Evolutionary conservation across 106 monocot species (phyloP).

Genomic region (Xerophyta viscosa): DNA sequence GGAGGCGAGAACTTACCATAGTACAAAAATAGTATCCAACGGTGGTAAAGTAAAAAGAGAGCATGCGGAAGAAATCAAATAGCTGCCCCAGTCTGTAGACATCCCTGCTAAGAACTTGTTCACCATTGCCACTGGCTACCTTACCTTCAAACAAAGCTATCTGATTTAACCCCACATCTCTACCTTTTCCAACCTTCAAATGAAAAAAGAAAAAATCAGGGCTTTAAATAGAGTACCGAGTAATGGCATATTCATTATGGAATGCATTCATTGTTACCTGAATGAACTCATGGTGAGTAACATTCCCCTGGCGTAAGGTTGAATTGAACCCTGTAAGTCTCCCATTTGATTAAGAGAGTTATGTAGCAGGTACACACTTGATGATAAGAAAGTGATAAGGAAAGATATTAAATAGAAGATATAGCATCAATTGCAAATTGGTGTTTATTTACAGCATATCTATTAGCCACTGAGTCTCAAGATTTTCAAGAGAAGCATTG

Average conservation of each 20-base stretch:
- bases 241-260: neutral
- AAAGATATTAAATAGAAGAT: neutral
- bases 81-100: slow-evolving; percentile 87
- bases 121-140: slow-evolving; percentile 87
- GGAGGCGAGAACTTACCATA: slow-evolving; percentile 70
- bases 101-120: slow-evolving; percentile 93
- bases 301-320: slow-evolving; percentile 80
- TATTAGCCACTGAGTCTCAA: too few species aligned
- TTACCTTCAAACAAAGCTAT: slow-evolving; percentile 93
- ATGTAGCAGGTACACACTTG: neutral
- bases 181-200: slow-evolving; percentile 81
- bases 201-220: neutral
- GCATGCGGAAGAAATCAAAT: slow-evolving; percentile 88
- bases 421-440: too few species aligned
- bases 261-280: slow-evolving; percentile 33
- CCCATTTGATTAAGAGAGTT: neutral
- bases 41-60: slow-evolving; percentile 88
- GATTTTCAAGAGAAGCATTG: too few species aligned
- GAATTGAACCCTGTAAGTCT: slow-evolving; percentile 68
- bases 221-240: neutral
- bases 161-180: slow-evolving; percentile 86
- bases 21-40: slow-evolving; percentile 86
- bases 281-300: slow-evolving; percentile 91
- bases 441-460: too few species aligned
- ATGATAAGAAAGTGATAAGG: neutral